Base-by-base conservation (phyloP, 345 rosid species). In the Noccaea bulbosa region DNA sequence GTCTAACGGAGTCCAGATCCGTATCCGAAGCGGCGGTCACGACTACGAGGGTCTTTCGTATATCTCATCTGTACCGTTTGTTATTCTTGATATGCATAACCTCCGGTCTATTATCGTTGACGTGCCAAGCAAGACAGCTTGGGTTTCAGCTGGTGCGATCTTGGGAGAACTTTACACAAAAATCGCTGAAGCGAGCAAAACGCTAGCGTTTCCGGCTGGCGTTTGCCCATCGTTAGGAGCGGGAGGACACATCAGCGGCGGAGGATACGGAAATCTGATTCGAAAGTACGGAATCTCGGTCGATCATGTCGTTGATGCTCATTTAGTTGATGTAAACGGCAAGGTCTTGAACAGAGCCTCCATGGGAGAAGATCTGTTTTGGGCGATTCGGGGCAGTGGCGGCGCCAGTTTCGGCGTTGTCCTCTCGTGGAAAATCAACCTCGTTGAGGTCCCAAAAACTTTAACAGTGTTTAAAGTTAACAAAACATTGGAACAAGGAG, bases 381-480 rank as follows among this genome's bases (percentile, higher is more conserved):
- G 85, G 89, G 92, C 92, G 0, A 83, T 87, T n/a, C 67, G 81
- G 0, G 92, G 90, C 0, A 88, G 90, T 5, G 92, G 86, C 0
- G 90, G 85, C 1, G 83, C 79, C 0, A 87, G 86, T 85, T 87
- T 4, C 30, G 86, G 88, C 0, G 75, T 85, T 48, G 74, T 85
- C 41, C 77, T 83, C 38, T 61, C 85, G 0, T 87, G 77, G 76
- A 78, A 74, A 35, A 59, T 87, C 11, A 85, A 78, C 8, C 60
- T 87, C 17, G 90, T 87, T 20, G 56, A 41, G 0, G 85, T 87
- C 2, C 92, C 92, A 4, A 11, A 62, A 47, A 78, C 4, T 8
- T 66, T 83, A 3, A 85, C 87, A 0, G 78, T 78, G 11, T 84
- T 84, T 22, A 53, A 14, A 0, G 80, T 82, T 1, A 43, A n/a